Percentiles rank a stretch among this genome's conserved stretches.
phyloP scores from a whole-genome alignment of 371 early-diverging fungal genomes.

The Massospora cicadina region DNA sequence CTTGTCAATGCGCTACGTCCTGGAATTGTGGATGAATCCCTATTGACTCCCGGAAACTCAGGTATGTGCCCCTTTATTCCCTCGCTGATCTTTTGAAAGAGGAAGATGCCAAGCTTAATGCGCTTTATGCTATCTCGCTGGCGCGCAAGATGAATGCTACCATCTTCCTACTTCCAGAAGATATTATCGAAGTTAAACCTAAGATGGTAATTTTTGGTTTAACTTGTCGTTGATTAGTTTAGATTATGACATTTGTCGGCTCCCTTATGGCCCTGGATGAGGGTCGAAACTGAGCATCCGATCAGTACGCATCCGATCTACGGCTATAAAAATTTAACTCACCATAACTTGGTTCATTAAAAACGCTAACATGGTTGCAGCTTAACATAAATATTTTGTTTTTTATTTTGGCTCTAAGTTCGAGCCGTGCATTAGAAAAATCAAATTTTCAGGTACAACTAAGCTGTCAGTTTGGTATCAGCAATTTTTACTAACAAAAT shows the following conservation, averaged over 20 bases:
- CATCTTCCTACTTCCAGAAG: constrained; percentile 91
- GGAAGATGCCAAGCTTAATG: constrained; percentile 79
- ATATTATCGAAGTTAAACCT: constrained; percentile 84
- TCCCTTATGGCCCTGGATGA: constrained; percentile 8
- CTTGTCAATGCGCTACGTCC: constrained; percentile 80
- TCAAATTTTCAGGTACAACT: no score
- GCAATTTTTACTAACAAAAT: no score
- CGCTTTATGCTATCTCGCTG: constrained; percentile 89
- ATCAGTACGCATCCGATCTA: no score
- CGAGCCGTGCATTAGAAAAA: no score
- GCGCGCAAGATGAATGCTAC: constrained; percentile 96
- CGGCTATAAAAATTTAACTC: no score
- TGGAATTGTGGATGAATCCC: constrained; percentile 73
- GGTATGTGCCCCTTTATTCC: constrained; percentile 14
- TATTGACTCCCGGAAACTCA: constrained; percentile 55
- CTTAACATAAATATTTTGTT: no score
- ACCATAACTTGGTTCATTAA: no score
- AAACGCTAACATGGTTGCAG: no score
- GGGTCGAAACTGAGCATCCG: not conserved
- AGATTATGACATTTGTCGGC: constrained; percentile 10
- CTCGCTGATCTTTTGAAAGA: constrained; percentile 23
- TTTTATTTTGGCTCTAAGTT: no score
- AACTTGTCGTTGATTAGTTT: not conserved
- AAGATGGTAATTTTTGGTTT: constrained; percentile 43
- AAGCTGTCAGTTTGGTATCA: no score